These are phyloP conservation scores for Camelina hispida DNA, from an alignment of 345 rosid genomes.

Conservation along the genomic window DNA sequence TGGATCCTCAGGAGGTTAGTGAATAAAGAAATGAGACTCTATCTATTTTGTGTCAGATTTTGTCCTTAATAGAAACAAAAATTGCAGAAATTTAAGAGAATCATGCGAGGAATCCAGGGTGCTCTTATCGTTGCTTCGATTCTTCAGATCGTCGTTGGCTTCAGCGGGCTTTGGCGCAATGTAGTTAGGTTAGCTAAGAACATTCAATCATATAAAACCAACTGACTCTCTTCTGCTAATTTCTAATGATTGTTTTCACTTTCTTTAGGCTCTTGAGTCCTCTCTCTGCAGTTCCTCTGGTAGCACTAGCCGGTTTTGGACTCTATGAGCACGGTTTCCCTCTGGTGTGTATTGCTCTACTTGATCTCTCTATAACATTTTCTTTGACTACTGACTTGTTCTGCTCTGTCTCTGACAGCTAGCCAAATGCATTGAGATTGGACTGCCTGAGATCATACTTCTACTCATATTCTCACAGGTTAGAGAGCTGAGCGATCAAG, in stretches of 20 bases:
- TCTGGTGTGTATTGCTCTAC: slow-evolving; percentile 53
- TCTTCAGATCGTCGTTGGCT: slow-evolving; percentile 87
- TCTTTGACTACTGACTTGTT: slow-evolving; percentile 12
- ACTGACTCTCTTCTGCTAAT: neutral
- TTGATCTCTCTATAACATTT: neutral
- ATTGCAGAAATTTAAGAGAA: slow-evolving; percentile 81
- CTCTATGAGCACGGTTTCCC: slow-evolving; percentile 95
- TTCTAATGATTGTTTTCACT: slow-evolving; percentile 7
- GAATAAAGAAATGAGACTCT: neutral
- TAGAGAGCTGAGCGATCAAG: slow-evolving; percentile 3
- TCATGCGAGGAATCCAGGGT: slow-evolving; percentile 92
- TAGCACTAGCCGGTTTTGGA: slow-evolving; percentile 93
- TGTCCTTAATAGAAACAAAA: slow-evolving; percentile 8
- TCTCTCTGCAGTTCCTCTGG: slow-evolving; percentile 85
- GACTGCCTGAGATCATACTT: slow-evolving; percentile 82
- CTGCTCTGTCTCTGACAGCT: slow-evolving; percentile 54
- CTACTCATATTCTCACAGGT: slow-evolving; percentile 90
- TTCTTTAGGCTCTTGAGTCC: slow-evolving; percentile 81
- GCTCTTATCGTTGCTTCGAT: slow-evolving; percentile 94
- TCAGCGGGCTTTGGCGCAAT: slow-evolving; percentile 99
- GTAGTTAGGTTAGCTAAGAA: slow-evolving; percentile 69
- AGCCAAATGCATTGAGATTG: slow-evolving; percentile 93
- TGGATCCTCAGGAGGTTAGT: slow-evolving; percentile 87
- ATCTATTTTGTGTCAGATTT: neutral
- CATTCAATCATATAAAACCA: neutral